Percentiles rank a stretch among this genome's conserved stretches.
These are phyloP conservation scores for Thelonectria rubi DNA, from an alignment of 2,329 filamentous ascomycete genomes.

Conservation along the genomic window DNA sequence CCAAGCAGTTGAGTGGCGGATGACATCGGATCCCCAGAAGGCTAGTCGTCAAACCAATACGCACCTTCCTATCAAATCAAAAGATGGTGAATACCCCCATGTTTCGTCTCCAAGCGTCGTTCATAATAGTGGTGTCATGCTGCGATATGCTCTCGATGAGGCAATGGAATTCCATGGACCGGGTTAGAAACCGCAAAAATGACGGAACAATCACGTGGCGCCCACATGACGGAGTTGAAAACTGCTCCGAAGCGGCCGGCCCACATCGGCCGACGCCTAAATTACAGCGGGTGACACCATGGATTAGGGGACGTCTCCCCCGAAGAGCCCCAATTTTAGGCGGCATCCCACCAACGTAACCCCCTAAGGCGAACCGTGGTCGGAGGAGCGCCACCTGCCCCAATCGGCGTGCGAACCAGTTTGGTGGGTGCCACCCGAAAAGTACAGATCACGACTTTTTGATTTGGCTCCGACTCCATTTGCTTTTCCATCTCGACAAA, in stretches of 20 bases:
- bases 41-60: too few species aligned
- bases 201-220: constrained; percentile 14
- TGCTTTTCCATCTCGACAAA: constrained; percentile 7
- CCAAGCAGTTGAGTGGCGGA: constrained; percentile 6
- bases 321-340: constrained; percentile 1
- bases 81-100: background rate
- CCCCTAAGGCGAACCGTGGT: constrained; percentile 1
- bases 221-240: background rate
- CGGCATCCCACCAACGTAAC: constrained; percentile 2
- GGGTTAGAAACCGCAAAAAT: constrained; percentile 9
- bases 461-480: constrained; percentile 17
- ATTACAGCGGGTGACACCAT: constrained; percentile 10
- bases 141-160: background rate
- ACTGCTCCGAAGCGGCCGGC: constrained; percentile 16
- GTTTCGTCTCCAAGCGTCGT: background rate
- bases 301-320: constrained; percentile 3
- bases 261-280: constrained; percentile 14
- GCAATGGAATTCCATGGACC: constrained; percentile 18
- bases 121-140: constrained; percentile 16
- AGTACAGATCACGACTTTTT: constrained; percentile 43
- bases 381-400: constrained; percentile 13
- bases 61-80: too few species aligned
- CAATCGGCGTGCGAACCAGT: constrained; percentile 25
- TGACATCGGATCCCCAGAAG: too few species aligned
- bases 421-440: constrained; percentile 29